Conservation (phyloP, 306 rosid species). For the Comarum palustre region DNA sequence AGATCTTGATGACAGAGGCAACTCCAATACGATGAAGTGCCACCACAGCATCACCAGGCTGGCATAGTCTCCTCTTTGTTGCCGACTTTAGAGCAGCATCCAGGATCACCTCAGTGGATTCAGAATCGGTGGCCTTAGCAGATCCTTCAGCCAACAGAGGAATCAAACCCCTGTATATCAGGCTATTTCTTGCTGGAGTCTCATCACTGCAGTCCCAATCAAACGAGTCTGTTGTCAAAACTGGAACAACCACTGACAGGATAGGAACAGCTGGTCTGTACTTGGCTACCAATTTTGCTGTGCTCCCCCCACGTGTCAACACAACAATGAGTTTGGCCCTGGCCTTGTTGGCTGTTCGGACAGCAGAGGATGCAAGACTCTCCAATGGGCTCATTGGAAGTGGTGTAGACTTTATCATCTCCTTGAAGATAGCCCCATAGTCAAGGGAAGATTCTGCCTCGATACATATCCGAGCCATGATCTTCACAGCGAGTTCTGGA, state of each 20-base stretch:
- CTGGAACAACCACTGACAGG: slow-evolving; percentile 91
- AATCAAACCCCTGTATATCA: slow-evolving; percentile 86
- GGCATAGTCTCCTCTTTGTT: slow-evolving; percentile 58
- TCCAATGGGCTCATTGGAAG: slow-evolving; percentile 98
- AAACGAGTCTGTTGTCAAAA: slow-evolving; percentile 74
- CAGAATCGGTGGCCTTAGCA: slow-evolving; percentile 98
- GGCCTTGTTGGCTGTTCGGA: slow-evolving; percentile 88
- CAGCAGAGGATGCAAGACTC: slow-evolving; percentile 97
- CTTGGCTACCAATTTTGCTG: slow-evolving; percentile 88
- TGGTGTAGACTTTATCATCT: slow-evolving; percentile 90
- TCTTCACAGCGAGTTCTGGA: slow-evolving; percentile 87
- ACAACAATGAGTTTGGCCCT: slow-evolving; percentile 83
- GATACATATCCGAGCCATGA: slow-evolving; percentile 86
- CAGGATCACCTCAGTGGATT: slow-evolving; percentile 85
- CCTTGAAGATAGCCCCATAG: slow-evolving; percentile 84
- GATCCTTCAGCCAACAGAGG: slow-evolving; percentile 93
- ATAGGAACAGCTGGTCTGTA: slow-evolving; percentile 95
- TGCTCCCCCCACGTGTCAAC: slow-evolving; percentile 83
- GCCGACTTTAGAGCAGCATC: slow-evolving; percentile 92
- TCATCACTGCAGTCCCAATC: slow-evolving; percentile 95
- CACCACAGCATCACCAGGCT: slow-evolving; percentile 82
- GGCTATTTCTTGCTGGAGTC: slow-evolving; percentile 89
- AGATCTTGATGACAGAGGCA: slow-evolving; percentile 90
- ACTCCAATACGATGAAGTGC: slow-evolving; percentile 87
- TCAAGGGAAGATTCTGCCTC: slow-evolving; percentile 95